Percentiles rank a stretch among this genome's conserved stretches.
These are phyloP conservation scores for Hypoxylon trugodes DNA, from an alignment of 495 filamentous ascomycete species.

Conservation along the genomic window DNA sequence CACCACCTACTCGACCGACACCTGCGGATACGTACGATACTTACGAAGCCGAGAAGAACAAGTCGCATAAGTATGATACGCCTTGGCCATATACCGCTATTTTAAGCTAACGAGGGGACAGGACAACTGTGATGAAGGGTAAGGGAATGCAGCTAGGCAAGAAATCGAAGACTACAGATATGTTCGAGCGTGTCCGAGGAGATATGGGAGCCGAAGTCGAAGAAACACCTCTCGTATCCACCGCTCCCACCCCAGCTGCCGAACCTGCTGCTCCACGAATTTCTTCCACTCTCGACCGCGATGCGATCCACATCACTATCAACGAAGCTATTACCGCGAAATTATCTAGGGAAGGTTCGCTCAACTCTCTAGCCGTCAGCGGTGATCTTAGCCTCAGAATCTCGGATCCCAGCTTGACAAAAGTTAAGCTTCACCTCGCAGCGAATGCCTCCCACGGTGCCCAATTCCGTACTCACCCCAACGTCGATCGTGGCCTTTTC, in stretches of 20 bases:
- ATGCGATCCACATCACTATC: slow-evolving; percentile 85
- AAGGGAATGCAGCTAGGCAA: slow-evolving; percentile 99
- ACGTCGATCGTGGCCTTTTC: slow-evolving; percentile 89
- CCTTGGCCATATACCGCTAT: neutral
- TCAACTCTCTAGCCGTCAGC: slow-evolving; percentile 86
- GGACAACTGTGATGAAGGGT: slow-evolving; percentile 73
- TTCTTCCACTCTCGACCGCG: slow-evolving; percentile 73
- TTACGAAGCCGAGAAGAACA: slow-evolving; percentile 97
- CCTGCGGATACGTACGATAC: slow-evolving; percentile 85
- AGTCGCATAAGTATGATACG: slow-evolving; percentile 71
- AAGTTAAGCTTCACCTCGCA: slow-evolving; percentile 81
- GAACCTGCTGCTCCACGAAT: slow-evolving; percentile 67
- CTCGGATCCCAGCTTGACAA: slow-evolving; percentile 83
- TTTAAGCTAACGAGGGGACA: slow-evolving; percentile 38
- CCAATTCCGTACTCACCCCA: slow-evolving; percentile 92
- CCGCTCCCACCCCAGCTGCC: slow-evolving; percentile 63
- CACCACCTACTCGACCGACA: slow-evolving; percentile 75
- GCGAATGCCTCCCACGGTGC: slow-evolving; percentile 78
- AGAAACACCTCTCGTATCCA: slow-evolving; percentile 76
- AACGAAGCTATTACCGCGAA: slow-evolving; percentile 88
- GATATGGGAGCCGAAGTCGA: slow-evolving; percentile 84
- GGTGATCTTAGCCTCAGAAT: slow-evolving; percentile 91
- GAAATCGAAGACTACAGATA: slow-evolving; percentile 95
- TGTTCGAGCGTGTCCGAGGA: slow-evolving; percentile 93
- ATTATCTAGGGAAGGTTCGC: slow-evolving; percentile 81